phyloP scores from a whole-genome alignment of 2,329 filamentous ascomycete genomes.

The Fusarium sp. region DNA sequence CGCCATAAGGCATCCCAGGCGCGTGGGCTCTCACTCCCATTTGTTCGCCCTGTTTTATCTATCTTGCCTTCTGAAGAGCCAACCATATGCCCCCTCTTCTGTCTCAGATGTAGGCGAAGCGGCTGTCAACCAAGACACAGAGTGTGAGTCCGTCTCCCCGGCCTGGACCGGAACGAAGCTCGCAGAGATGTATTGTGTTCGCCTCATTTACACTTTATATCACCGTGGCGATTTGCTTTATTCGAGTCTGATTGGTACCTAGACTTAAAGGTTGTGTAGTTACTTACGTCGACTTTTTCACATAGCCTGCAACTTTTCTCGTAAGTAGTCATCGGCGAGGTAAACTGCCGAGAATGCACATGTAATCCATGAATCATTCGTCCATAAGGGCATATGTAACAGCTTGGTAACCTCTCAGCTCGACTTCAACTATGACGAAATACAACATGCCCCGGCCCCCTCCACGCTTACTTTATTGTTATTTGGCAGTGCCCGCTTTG shows the following conservation, averaged over 20 bases:
- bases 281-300: neutral
- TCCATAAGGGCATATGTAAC: neutral
- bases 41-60: slow-evolving; percentile 26
- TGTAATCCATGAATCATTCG: slow-evolving; percentile 17
- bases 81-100: slow-evolving; percentile 4
- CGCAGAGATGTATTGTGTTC: slow-evolving; percentile 3
- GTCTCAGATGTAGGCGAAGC: slow-evolving; percentile 14
- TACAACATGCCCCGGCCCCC: neutral
- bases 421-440: neutral
- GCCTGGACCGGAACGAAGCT: neutral
- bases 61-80: neutral
- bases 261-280: neutral
- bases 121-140: slow-evolving; percentile 21
- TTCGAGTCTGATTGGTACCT: no score
- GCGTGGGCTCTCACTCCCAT: slow-evolving; percentile 3
- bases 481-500: slow-evolving; percentile 9
- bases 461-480: neutral
- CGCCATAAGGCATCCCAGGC: slow-evolving; percentile 25
- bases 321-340: neutral
- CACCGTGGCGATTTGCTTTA: neutral
- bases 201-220: slow-evolving; percentile 28
- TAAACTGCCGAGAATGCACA: neutral
- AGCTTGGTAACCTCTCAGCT: neutral
- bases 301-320: neutral
- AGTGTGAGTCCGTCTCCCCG: slow-evolving; percentile 3